Evolutionary conservation across 192 early-diverging fungal species (phyloP), one percentile per base, ranked within the genome.

Genomic region (Backusella parvicylindrica): DNA sequence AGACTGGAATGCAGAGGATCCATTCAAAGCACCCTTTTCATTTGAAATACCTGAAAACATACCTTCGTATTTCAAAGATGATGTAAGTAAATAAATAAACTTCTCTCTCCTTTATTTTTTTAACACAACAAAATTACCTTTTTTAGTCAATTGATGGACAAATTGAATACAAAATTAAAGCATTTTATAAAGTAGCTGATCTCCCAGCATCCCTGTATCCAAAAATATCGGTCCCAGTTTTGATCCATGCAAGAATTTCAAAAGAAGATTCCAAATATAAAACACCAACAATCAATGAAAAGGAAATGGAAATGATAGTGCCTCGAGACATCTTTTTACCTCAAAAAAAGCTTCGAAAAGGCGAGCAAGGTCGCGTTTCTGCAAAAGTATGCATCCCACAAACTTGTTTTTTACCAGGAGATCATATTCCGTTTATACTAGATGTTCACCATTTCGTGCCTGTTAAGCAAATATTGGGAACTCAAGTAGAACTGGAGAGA

Each of bases 121-220:
- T 23, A 23, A 35, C 33, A 26, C 18, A 38, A 70, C 69, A 43
- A 49, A 70, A 40, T 23, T 13, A 16, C 37, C 38, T 31, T 47
- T 47, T 40, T 47, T 50, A 70, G 69, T 18, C 40, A 31, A 49
- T 70, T 33, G 69, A 31, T 30, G 69, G 40, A 31, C 36, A 43
- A 70, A 50, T 70, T 18, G 40, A 70, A 28, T 70, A 70, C 31
- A 70, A 70, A 30, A 16, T 70, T 36, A 70, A 70, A 40, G 69
- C 69, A 28, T 31, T 43, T 41, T 70, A 70, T 5, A 28, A 70
- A 50, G 30, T 70, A 18, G 13, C 38, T 8, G 69, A 50, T 49
- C 31, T 70, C 16, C 69, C 69, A 41, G 21, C 37, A 30, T 49
- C 69, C 1, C 40, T 70, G 28, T 70, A 70, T 70, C 69, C 69